phyloP scores from a whole-genome alignment of 306 rosid species.

The Vachellia collinsii region DNA sequence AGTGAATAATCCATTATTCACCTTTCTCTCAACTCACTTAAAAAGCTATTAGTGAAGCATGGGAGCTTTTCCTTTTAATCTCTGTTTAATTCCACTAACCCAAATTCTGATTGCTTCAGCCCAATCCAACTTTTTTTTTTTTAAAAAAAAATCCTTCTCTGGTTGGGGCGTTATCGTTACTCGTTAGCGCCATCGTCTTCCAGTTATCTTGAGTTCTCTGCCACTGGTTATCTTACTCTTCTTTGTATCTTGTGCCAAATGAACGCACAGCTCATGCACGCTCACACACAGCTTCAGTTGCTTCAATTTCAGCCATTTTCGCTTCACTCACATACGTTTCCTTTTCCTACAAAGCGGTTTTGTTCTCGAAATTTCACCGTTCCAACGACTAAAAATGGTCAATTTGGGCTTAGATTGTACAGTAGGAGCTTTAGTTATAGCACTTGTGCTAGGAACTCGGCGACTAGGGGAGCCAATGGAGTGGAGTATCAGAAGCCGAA shows the following conservation, averaged over 20 bases:
- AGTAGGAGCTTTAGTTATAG: constrained; percentile 32
- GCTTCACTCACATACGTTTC: constrained; percentile 31
- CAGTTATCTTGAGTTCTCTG: constrained; percentile 21
- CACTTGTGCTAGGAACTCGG: constrained; percentile 38
- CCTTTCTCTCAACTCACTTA: no score
- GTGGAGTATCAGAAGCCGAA: constrained; percentile 43
- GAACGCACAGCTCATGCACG: constrained; percentile 46
- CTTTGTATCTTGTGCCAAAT: constrained; percentile 43
- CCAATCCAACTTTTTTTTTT: background rate
- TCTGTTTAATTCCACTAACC: background rate
- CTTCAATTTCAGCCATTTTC: constrained; percentile 34
- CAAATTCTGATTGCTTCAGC: background rate
- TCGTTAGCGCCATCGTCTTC: constrained; percentile 17
- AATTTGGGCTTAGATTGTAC: constrained; percentile 40
- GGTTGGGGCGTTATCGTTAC: background rate
- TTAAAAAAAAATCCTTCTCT: no score
- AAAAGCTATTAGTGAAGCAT: no score
- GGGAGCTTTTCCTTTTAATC: no score
- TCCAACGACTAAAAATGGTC: constrained; percentile 12
- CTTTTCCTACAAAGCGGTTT: constrained; percentile 31
- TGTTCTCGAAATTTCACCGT: constrained; percentile 41
- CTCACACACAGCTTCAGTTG: constrained; percentile 34
- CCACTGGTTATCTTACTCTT: constrained; percentile 28
- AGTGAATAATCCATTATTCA: no score
- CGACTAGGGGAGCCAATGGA: constrained; percentile 34